phyloP scores from a whole-genome alignment of 345 rosid species.

The Pelargonium nanum region DNA sequence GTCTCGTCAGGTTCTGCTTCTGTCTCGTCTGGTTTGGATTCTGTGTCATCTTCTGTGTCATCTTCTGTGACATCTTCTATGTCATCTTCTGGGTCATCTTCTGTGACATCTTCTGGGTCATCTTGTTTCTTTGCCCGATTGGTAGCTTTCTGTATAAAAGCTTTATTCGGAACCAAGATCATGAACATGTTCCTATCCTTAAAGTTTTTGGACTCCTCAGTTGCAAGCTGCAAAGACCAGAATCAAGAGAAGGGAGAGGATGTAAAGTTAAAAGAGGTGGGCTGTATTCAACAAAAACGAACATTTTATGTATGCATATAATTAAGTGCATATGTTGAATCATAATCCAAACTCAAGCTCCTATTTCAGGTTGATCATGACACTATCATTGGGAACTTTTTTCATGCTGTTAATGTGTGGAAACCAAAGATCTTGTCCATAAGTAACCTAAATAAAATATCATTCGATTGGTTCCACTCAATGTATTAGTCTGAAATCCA shows the following conservation, averaged over 20 bases:
- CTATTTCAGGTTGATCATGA: too few species aligned
- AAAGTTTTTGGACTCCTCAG: constrained; percentile 77
- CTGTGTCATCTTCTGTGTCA: too few species aligned
- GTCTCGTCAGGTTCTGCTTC: not conserved
- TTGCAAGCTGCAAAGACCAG: constrained; percentile 55
- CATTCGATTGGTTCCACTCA: not conserved
- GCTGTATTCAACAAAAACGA: not conserved
- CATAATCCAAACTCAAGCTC: too few species aligned
- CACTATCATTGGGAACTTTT: too few species aligned
- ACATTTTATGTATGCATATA: not conserved
- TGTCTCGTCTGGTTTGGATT: constrained; percentile 34
- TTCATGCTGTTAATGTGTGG: not conserved
- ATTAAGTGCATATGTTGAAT: not conserved
- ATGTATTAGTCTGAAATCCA: not conserved
- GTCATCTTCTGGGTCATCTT: too few species aligned
- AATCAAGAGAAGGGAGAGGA: constrained; percentile 4
- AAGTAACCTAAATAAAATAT: not conserved
- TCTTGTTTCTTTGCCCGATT: constrained; percentile 65
- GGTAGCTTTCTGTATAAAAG: constrained; percentile 50
- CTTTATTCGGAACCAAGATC: constrained; percentile 74
- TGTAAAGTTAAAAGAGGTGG: not conserved
- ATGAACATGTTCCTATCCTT: constrained; percentile 66
- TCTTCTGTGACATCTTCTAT: too few species aligned
- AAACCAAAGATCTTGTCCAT: not conserved
- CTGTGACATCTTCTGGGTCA: too few species aligned